phyloP scores from a whole-genome alignment of 345 rosid genomes.

The Cochlearia excelsa region DNA sequence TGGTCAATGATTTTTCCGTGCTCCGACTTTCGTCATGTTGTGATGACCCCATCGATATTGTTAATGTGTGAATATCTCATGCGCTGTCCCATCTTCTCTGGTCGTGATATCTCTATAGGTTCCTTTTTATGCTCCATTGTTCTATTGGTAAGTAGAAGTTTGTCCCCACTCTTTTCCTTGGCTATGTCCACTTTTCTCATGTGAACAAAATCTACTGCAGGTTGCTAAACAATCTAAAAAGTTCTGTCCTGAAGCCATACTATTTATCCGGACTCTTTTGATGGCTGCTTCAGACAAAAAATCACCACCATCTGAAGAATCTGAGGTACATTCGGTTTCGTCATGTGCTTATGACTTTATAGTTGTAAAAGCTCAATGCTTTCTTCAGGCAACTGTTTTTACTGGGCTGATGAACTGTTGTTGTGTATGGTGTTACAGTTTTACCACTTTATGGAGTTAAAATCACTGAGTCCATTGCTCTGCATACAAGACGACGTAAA shows the following conservation, averaged over 20 bases:
- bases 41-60: conserved; percentile 80
- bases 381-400: conserved; percentile 2
- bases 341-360: not conserved
- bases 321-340: conserved; percentile 48
- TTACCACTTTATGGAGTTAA: conserved; percentile 57
- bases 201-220: conserved; percentile 36
- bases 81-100: conserved; percentile 77
- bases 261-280: conserved; percentile 61
- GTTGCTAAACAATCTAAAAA: conserved; percentile 64
- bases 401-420: conserved; percentile 21
- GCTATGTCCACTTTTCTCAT: conserved; percentile 6
- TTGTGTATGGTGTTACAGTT: conserved; percentile 48
- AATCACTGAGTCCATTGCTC: conserved; percentile 57
- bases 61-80: conserved; percentile 93
- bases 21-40: conserved; percentile 91
- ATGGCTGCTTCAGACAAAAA: conserved; percentile 55
- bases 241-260: conserved; percentile 83
- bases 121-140: conserved; percentile 83
- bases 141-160: conserved; percentile 51
- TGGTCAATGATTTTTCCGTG: conserved; percentile 96
- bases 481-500: conserved; percentile 36
- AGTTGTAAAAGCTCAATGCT: conserved; percentile 3
- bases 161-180: conserved; percentile 7
- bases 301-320: conserved; percentile 42
- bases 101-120: conserved; percentile 80